A percentile compares a stretch with the other conserved stretches of the same genome.
Evolutionary conservation across 352 stramenopile species (phyloP).

Genomic region (Globisporangium canariense): DNA sequence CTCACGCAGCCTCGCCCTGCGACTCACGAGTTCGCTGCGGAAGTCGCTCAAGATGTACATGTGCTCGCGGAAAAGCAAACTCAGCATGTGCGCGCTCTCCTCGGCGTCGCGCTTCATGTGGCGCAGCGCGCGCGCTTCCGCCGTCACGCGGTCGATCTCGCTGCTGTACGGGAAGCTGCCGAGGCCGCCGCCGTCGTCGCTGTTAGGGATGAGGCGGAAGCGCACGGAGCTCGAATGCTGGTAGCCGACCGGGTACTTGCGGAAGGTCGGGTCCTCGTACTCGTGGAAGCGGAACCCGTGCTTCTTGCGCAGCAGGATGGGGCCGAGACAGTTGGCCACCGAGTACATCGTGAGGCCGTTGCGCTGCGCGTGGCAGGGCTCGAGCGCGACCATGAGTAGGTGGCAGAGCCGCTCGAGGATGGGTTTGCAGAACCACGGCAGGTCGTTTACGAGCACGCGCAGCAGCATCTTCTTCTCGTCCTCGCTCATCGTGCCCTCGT

Average conservation of each 20-base stretch:
- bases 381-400: conserved; percentile 53
- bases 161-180: conserved; percentile 29
- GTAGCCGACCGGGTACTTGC: conserved; percentile 75
- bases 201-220: conserved; percentile 40
- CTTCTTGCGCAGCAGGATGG: conserved; percentile 52
- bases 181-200: conserved; percentile 34
- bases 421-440: conserved; percentile 79
- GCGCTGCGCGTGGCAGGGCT: conserved; percentile 56
- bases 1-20: conserved; percentile 42
- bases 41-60: conserved; percentile 53
- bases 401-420: conserved; percentile 70
- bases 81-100: conserved; percentile 61
- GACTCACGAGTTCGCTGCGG: conserved; percentile 45
- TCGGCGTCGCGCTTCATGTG: conserved; percentile 62
- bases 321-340: conserved; percentile 59
- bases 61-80: conserved; percentile 64
- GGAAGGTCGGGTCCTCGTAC: conserved; percentile 61
- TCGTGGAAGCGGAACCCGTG: conserved; percentile 60
- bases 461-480: conserved; percentile 61
- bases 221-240: conserved; percentile 49
- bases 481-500: conserved; percentile 41
- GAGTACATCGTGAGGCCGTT: conserved; percentile 71
- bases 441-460: conserved; percentile 70
- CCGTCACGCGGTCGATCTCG: conserved; percentile 28
- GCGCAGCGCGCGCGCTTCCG: conserved; percentile 40